A percentile compares a stretch with the other conserved stretches of the same genome.
These are phyloP conservation scores for Sarocladiaceae sp. DNA, from an alignment of 2,329 filamentous ascomycete species.

Conservation along the genomic window DNA sequence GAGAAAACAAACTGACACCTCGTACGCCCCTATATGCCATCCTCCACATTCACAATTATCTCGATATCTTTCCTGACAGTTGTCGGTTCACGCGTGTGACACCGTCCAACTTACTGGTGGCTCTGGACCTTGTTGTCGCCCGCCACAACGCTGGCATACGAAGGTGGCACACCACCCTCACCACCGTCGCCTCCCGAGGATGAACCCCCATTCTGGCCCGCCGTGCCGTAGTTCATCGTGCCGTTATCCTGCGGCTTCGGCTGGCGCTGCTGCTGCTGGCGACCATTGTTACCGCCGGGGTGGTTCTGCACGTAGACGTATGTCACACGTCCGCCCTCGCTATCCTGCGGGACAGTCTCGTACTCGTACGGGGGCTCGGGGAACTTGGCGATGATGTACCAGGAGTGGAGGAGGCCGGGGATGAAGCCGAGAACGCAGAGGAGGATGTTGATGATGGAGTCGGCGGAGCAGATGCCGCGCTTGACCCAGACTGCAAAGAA, in stretches of 20 bases:
- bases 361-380: constrained; percentile 72
- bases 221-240: constrained; percentile 42
- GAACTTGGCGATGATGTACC: constrained; percentile 94
- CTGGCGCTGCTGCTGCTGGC: constrained; percentile 28
- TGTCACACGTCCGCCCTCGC: constrained; percentile 55
- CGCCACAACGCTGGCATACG: constrained; percentile 82
- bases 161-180: constrained; percentile 59
- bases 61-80: no score
- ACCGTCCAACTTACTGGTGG: constrained; percentile 21
- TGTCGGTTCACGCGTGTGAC: no score
- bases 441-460: constrained; percentile 91
- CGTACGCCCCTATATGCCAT: not conserved
- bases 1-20: no score
- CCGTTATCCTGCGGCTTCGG: constrained; percentile 23
- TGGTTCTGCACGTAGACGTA: constrained; percentile 67
- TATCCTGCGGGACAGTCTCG: constrained; percentile 53
- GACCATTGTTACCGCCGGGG: constrained; percentile 15
- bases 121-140: constrained; percentile 87
- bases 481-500: constrained; percentile 80
- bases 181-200: not conserved
- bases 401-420: constrained; percentile 86
- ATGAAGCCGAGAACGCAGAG: constrained; percentile 75
- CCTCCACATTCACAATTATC: not conserved
- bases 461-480: constrained; percentile 82
- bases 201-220: constrained; percentile 12